phyloP scores from a whole-genome alignment of 164 flowering plant species.

The Nymphaea colorata region DNA sequence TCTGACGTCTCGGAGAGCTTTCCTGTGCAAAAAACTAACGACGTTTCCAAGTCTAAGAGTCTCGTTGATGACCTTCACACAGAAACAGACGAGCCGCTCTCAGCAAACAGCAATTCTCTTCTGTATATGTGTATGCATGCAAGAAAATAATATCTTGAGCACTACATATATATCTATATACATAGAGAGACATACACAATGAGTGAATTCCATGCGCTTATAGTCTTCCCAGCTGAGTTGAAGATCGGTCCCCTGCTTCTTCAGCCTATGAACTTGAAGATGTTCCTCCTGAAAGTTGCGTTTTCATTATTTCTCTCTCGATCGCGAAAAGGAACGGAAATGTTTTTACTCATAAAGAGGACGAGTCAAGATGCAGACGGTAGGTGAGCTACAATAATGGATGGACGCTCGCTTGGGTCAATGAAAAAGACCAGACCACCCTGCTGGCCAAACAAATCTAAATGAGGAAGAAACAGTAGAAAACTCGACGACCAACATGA shows the following conservation, averaged over 20 bases:
- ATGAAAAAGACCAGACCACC: no score
- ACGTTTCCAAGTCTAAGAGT: conserved; percentile 85
- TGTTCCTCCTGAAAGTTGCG: conserved; percentile 59
- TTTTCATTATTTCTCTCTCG: background rate
- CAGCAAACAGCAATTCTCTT: background rate
- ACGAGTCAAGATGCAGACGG: no score
- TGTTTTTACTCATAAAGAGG: no score
- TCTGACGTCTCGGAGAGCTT: conserved; percentile 64
- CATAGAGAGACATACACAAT: conserved; percentile 33
- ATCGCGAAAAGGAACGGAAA: no score
- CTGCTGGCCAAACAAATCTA: no score
- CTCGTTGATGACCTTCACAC: conserved; percentile 66
- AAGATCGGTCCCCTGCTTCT: conserved; percentile 34
- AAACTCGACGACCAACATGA: no score
- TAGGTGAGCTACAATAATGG: no score
- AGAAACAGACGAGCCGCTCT: background rate
- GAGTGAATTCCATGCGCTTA: conserved; percentile 92
- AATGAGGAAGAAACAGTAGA: no score
- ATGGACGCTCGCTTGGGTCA: no score
- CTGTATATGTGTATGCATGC: no score
- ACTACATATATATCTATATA: background rate
- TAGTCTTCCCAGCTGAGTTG: conserved; percentile 82
- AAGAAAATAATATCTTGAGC: no score
- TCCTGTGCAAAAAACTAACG: conserved; percentile 83
- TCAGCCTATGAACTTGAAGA: conserved; percentile 35